Evolutionary conservation across 306 rosid species (phyloP), one percentile per base, ranked within the genome.

Genomic region (Adenanthera pavonina): DNA sequence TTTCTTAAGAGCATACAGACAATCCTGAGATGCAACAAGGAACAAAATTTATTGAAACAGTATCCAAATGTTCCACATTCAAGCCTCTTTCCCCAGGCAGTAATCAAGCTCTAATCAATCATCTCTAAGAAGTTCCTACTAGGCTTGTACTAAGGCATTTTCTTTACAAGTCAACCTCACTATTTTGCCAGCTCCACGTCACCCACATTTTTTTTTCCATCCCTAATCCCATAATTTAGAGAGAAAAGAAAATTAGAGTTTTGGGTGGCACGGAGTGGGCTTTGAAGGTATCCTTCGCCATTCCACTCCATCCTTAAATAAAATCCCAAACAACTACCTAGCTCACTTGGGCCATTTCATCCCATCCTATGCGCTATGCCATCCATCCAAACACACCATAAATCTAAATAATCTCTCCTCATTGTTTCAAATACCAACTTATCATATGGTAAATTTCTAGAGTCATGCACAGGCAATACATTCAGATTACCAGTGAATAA

Each of bases 1-100:
- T 34, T 41, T 52, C 78, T 64, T 16, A 36, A 11, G 59, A 68
- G 57, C 77, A 47, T 64, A 54, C 44, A 85, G 77, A 64, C 78
- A 34, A 57, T n/a, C n/a, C 71, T 38, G 33, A 76, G 60, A 25
- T 19, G 43, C 47, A 60, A 20, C 5, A 79, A 52, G 51, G 52
- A 2, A 38, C 46, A 75, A 75, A 75, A 56, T 79, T 47, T 33
- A 48, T 54, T 34, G 38, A 65, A 70, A 83, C 49, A 25, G 73
- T 38, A 79, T 12, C 64, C 10, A 62, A 36, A 59, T 54, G 81
- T 38, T 59, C 70, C 36, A 30, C 40, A 76, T 46, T 65, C 75
- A 69, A 36, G 41, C n/a, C 30, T 51, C 62, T 67, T 35, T 72
- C 19, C 40, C 84, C 73, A 5, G 12, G 75, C 35, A 57, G 16